phyloP scores from a whole-genome alignment of 2,329 filamentous ascomycete genomes.

The Davidsoniella virescens region DNA sequence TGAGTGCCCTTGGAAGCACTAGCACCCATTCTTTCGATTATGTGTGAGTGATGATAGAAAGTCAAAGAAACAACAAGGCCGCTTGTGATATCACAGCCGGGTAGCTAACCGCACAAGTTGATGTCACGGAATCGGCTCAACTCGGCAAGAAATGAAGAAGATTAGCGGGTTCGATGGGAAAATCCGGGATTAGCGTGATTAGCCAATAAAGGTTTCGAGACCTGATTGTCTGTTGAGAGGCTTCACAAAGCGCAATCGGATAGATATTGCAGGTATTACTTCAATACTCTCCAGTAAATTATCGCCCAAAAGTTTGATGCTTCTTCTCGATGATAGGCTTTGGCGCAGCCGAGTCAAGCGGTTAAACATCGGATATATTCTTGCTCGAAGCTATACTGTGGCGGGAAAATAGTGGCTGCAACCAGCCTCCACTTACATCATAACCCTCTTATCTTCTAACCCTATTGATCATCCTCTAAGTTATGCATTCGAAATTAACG shows the following conservation, averaged over 20 bases:
- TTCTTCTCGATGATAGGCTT: conserved; percentile 1
- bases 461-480: no score
- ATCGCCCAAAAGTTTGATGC: neutral
- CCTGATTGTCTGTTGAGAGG: no score
- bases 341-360: neutral
- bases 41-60: neutral
- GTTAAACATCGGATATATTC: neutral
- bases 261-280: no score
- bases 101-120: neutral
- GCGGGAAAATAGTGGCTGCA: no score
- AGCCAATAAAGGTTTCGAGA: no score
- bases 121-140: neutral
- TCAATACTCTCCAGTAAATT: no score
- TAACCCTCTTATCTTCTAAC: no score
- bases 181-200: neutral
- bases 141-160: neutral
- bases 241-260: no score
- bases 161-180: neutral
- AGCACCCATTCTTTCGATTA: conserved; percentile 12
- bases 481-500: no score
- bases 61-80: neutral
- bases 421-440: no score
- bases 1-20: conserved; percentile 13
- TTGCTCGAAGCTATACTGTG: neutral
- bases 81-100: neutral